A percentile compares a stretch with the other conserved stretches of the same genome.
These are phyloP conservation scores for Geosmithia morbida DNA, from an alignment of 2,329 filamentous ascomycete species.

Conservation along the genomic window DNA sequence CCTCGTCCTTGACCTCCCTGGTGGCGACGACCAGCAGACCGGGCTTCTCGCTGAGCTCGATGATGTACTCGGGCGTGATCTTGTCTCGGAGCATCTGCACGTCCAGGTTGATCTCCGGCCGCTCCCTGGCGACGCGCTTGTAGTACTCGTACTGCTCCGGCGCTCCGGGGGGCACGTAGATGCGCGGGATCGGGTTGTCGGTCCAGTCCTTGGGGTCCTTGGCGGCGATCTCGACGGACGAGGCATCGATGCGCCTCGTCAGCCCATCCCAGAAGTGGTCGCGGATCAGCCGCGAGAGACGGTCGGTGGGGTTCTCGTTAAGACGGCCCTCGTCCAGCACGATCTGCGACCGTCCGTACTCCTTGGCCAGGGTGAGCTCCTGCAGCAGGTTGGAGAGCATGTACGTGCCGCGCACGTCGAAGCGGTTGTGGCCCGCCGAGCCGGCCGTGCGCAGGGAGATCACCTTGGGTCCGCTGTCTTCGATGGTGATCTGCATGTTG, in stretches of 20 bases:
- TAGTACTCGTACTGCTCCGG: conserved; percentile 90
- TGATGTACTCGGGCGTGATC: conserved; percentile 69
- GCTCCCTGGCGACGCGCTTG: conserved; percentile 58
- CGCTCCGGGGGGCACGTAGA: conserved; percentile 76
- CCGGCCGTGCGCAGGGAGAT: conserved; percentile 72
- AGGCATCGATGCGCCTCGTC: conserved; percentile 80
- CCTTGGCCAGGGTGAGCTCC: conserved; percentile 83
- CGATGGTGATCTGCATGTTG: conserved; percentile 96
- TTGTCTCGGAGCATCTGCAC: conserved; percentile 65
- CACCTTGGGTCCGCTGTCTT: conserved; percentile 86
- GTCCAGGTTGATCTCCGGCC: conserved; percentile 75
- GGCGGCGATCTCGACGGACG: conserved; percentile 73
- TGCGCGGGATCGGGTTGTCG: conserved; percentile 70
- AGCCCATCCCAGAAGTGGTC: conserved; percentile 88
- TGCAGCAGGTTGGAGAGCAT: conserved; percentile 95
- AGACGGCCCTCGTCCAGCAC: conserved; percentile 81
- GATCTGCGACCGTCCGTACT: conserved; percentile 79
- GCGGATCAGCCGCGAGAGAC: conserved; percentile 73
- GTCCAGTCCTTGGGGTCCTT: conserved; percentile 95
- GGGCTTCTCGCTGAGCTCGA: conserved; percentile 73
- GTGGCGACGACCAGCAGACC: conserved; percentile 84
- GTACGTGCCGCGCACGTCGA: conserved; percentile 90
- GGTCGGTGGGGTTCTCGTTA: conserved; percentile 88
- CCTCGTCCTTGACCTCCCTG: conserved; percentile 52
- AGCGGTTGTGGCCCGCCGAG: conserved; percentile 74